These are phyloP conservation scores for Candida anutae DNA, from an alignment of 1,139 yeast species.

Conservation along the genomic window DNA sequence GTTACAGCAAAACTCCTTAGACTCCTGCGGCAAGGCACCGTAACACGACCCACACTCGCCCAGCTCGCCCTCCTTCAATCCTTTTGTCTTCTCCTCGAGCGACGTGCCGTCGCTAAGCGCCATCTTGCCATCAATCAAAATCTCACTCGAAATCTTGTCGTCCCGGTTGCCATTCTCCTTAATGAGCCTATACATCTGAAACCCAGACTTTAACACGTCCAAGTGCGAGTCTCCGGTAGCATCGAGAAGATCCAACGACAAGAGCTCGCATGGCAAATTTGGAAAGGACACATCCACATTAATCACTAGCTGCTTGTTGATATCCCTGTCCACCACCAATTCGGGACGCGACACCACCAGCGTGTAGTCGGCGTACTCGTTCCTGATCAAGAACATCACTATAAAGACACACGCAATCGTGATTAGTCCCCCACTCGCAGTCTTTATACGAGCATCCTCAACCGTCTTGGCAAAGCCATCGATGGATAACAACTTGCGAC, in stretches of 20 bases:
- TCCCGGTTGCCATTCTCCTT: conserved; percentile 18
- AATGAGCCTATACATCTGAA: conserved; percentile 59
- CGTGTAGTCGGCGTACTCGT: conserved; percentile 73
- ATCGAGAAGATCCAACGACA: conserved; percentile 53
- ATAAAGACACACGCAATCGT: conserved; percentile 63
- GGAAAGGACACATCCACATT: conserved; percentile 80
- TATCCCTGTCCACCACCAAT: conserved; percentile 80
- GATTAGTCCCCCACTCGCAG: conserved; percentile 84
- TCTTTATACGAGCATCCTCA: conserved; percentile 84
- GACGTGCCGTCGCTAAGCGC: conserved; percentile 21
- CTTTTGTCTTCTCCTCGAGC: conserved; percentile 25
- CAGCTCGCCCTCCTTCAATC: conserved; percentile 29
- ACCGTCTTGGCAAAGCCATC: conserved; percentile 94
- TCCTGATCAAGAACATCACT: conserved; percentile 54
- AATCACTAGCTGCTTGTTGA: conserved; percentile 68
- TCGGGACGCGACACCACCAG: conserved; percentile 66
- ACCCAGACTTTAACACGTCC: conserved; percentile 64
- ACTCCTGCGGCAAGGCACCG: conserved; percentile 66
- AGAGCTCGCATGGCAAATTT: conserved; percentile 68
- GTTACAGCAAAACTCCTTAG: conserved; percentile 70
- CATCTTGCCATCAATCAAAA: conserved; percentile 13
- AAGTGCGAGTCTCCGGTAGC: conserved; percentile 77
- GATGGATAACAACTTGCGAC: conserved; percentile 51
- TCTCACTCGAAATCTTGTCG: conserved; percentile 20
- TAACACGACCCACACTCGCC: conserved; percentile 82